phyloP scores from a whole-genome alignment of 1,139 yeast genomes.

The Kodamaea fungicola region DNA sequence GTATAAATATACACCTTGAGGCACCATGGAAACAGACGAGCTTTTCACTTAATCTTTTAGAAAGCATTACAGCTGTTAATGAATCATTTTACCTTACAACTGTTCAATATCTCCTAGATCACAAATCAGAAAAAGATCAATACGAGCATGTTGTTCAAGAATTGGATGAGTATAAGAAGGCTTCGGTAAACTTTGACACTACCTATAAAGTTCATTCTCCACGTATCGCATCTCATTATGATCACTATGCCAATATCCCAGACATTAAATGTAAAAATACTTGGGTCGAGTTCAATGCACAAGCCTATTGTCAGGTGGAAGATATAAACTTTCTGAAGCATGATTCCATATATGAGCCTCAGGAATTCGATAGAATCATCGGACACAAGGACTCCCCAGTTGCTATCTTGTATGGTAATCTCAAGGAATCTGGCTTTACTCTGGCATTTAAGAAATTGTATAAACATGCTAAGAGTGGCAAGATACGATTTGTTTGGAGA shows the following conservation, averaged over 20 bases:
- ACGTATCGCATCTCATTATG: slow-evolving; percentile 60
- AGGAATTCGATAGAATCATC: slow-evolving; percentile 58
- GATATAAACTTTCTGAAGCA: background rate
- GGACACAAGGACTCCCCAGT: slow-evolving; percentile 47
- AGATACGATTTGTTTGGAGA: slow-evolving; percentile 73
- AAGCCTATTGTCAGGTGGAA: background rate
- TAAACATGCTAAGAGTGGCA: slow-evolving; percentile 60
- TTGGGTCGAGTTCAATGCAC: background rate
- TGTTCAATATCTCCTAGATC: slow-evolving; percentile 16
- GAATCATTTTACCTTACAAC: slow-evolving; percentile 48
- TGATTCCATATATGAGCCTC: slow-evolving; percentile 10
- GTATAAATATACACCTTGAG: slow-evolving; percentile 12
- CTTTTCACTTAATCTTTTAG: slow-evolving; percentile 48
- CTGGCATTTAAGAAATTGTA: slow-evolving; percentile 57
- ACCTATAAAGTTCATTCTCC: slow-evolving; percentile 58
- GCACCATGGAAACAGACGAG: slow-evolving; percentile 37
- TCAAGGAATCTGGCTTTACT: slow-evolving; percentile 44
- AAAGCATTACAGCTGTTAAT: slow-evolving; percentile 50
- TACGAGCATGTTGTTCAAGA: background rate
- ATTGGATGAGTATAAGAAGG: background rate
- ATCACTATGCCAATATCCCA: slow-evolving; percentile 39
- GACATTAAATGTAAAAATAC: slow-evolving; percentile 3
- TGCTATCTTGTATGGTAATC: slow-evolving; percentile 51
- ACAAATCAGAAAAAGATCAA: background rate
- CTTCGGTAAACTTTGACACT: slow-evolving; percentile 43